These are phyloP conservation scores for Zymoseptoria passerinii DNA, from an alignment of 2,329 filamentous ascomycete species.

Conservation along the genomic window DNA sequence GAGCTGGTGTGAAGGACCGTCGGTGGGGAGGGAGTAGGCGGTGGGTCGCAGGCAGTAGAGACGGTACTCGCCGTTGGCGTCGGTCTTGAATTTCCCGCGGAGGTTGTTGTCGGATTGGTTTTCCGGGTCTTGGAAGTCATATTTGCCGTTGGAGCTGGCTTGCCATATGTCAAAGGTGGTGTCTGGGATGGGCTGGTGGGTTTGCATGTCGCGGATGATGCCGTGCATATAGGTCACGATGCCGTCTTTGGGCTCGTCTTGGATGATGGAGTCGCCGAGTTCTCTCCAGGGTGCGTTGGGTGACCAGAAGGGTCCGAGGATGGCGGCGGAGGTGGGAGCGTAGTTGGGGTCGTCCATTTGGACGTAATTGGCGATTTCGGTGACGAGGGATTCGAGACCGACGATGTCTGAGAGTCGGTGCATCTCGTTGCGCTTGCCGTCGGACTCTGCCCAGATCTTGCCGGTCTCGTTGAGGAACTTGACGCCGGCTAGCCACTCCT, in stretches of 20 bases:
- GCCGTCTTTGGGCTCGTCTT: slow-evolving; percentile 51
- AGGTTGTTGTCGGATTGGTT: slow-evolving; percentile 67
- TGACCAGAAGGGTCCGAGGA: slow-evolving; percentile 72
- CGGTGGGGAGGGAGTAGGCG: slow-evolving; percentile 61
- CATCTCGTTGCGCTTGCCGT: slow-evolving; percentile 63
- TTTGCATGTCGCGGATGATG: slow-evolving; percentile 55
- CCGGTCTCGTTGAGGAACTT: slow-evolving; percentile 68
- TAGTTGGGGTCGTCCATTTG: slow-evolving; percentile 53
- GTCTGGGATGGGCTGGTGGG: slow-evolving; percentile 54
- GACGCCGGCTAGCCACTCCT: slow-evolving; percentile 70
- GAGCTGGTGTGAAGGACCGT: slow-evolving; percentile 49
- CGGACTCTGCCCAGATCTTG: slow-evolving; percentile 49
- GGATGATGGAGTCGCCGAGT: slow-evolving; percentile 58
- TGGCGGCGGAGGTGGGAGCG: slow-evolving; percentile 63
- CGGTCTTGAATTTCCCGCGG: slow-evolving; percentile 64
- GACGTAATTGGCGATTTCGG: slow-evolving; percentile 56
- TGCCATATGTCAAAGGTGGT: slow-evolving; percentile 75
- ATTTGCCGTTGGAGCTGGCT: slow-evolving; percentile 65
- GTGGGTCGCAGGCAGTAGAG: slow-evolving; percentile 71
- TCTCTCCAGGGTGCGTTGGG: slow-evolving; percentile 65
- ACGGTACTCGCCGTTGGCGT: slow-evolving; percentile 60
- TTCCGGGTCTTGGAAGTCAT: slow-evolving; percentile 60
- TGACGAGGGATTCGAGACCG: slow-evolving; percentile 62
- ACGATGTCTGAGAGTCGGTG: slow-evolving; percentile 66
- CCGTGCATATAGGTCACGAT: slow-evolving; percentile 61